phyloP scores from a whole-genome alignment of 768 basidiomycete species.

The Tylopilus felleus region DNA sequence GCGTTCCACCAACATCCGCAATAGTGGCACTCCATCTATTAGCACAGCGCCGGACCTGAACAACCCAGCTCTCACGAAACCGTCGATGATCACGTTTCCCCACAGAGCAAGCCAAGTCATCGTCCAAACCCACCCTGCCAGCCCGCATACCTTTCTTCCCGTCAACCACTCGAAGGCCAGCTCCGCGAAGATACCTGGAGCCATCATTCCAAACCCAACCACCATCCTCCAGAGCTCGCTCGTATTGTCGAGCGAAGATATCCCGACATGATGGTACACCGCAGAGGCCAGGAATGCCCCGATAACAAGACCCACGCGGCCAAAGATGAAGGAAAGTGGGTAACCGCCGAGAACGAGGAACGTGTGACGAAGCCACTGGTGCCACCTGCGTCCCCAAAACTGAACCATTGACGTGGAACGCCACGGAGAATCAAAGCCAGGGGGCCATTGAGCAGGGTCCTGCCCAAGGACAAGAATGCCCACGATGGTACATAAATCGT shows the following conservation, averaged over 20 bases:
- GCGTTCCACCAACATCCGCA: not conserved
- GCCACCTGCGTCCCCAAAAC: constrained; percentile 4
- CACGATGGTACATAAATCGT: not conserved
- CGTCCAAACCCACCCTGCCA: not conserved
- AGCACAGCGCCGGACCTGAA: not conserved
- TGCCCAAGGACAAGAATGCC: not conserved
- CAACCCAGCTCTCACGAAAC: not conserved
- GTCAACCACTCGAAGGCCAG: not conserved
- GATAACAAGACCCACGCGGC: not conserved
- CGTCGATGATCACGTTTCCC: not conserved
- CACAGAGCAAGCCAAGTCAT: not conserved
- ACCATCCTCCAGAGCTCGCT: not conserved
- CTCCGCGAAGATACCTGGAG: not conserved
- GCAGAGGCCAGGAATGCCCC: not conserved
- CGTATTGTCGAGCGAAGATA: not conserved
- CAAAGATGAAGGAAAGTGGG: not conserved
- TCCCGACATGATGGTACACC: not conserved
- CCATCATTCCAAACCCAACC: constrained; percentile 2
- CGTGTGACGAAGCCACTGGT: constrained; percentile 2
- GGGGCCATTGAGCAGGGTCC: constrained; percentile 1
- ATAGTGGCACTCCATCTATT: not conserved
- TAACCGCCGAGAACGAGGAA: constrained; percentile 1
- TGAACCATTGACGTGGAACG: not conserved
- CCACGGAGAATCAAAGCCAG: constrained; percentile 1
- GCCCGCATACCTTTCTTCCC: not conserved